These are phyloP conservation scores for Albizia julibrissin DNA, from an alignment of 306 rosid species.

Conservation along the genomic window DNA sequence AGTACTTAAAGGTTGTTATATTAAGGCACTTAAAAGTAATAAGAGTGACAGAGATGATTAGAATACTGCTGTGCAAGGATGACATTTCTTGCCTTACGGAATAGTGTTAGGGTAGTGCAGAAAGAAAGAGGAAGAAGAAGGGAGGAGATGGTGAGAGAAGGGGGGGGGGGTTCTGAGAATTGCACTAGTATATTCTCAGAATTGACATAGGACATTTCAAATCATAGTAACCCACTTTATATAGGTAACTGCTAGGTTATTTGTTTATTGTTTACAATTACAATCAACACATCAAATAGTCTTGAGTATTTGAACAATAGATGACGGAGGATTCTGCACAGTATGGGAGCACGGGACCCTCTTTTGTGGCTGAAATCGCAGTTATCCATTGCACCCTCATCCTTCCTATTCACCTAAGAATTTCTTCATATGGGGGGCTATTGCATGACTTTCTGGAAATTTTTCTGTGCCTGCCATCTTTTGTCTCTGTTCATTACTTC, in stretches of 20 bases:
- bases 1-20: neutral
- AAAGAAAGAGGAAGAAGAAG: neutral
- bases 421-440: neutral
- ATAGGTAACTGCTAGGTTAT: too few species aligned
- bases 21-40: neutral
- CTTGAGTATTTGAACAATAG: neutral
- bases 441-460: neutral
- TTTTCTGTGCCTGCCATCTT: neutral
- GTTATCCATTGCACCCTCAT: neutral
- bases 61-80: neutral
- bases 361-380: neutral
- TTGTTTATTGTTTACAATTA: too few species aligned
- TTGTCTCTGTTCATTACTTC: neutral
- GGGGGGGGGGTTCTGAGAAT: neutral
- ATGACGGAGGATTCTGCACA: neutral
- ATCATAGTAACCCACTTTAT: too few species aligned
- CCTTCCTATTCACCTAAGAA: neutral
- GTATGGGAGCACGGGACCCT: neutral
- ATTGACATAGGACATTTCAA: neutral
- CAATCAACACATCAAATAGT: too few species aligned
- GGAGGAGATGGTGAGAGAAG: neutral
- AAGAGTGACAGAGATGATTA: neutral
- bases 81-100: neutral
- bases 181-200: too few species aligned
- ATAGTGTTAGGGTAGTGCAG: neutral